Evolutionary conservation across 129 eudicot species (phyloP), one percentile per base, ranked within the genome.

Genomic region (Glebionis coronaria): DNA sequence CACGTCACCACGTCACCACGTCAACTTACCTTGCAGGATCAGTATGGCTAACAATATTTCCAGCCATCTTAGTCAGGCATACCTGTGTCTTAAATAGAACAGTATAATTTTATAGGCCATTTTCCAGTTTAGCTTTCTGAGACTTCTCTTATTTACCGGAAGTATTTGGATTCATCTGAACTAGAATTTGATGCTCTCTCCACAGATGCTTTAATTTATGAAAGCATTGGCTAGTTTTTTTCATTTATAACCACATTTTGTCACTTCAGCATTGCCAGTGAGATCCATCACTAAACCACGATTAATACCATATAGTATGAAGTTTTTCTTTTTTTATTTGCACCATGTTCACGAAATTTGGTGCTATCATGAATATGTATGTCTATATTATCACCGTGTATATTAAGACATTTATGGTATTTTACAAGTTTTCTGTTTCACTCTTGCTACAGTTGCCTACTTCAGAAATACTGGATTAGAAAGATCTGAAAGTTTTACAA

Each of bases 371-470:
- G 62, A 25, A 56, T 25, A 4, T 14, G 14, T 28, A 13, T 1
- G 54, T 49, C 5, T 49, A 49, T 15, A 9, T 14, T 14, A 15
- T 2, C 16, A 49, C 54, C 19, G 5, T 19, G 14, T 12, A 13
- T 49, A 5, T 35, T 35, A 9, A 35, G 42, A 49, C 16, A 49
- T 14, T 4, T 27, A 16, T 60, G 49, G 15, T 67, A 38, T 20
- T 49, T 50, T 28, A 35, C 13, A 27, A 44, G 4, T 13, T 68
- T 20, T 58, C 46, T 71, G 75, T 4, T 60, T 66, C 18, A 54
- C 42, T 21, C 54, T 56, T 56, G 4, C 49, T 63, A 63, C 88
- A 90, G 97, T 42, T 60, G 70, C 80, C 8, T 76, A 76, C 75
- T 76, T 76, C 56, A 68, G 80, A 68, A 76, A 76, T 9, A 76